phyloP scores from a whole-genome alignment of 192 early-diverging fungal genomes.

The Jimgerdemannia lactiflua region DNA sequence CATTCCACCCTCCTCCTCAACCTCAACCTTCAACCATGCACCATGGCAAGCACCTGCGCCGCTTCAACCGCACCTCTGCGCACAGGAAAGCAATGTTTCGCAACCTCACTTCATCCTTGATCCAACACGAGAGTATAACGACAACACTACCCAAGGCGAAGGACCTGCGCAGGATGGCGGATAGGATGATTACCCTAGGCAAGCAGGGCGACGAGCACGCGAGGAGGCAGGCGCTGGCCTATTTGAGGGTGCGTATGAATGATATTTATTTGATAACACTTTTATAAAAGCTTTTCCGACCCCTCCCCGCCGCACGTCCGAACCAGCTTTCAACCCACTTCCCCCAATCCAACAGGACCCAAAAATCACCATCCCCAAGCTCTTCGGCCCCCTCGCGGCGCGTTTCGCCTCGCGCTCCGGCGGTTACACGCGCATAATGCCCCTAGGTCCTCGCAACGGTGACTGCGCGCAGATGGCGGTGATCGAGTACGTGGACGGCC shows the following conservation, averaged over 20 bases:
- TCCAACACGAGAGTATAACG: constrained; percentile 86
- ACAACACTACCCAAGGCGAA: constrained; percentile 95
- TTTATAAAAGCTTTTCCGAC: not conserved
- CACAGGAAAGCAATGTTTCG: constrained; percentile 78
- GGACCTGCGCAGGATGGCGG: constrained; percentile 79
- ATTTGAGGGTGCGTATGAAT: constrained; percentile 42
- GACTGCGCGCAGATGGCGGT: constrained; percentile 89
- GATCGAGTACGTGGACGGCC: constrained; percentile 88
- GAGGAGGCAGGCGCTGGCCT: constrained; percentile 52
- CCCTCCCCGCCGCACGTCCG: no score
- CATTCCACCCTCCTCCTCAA: no score
- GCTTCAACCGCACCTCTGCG: constrained; percentile 58
- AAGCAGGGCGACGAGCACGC: constrained; percentile 69
- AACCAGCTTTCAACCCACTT: constrained; percentile 14
- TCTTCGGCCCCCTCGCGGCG: constrained; percentile 79
- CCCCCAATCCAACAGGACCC: constrained; percentile 49
- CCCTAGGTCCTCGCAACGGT: constrained; percentile 69
- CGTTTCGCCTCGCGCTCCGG: constrained; percentile 75
- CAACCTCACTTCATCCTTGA: constrained; percentile 81
- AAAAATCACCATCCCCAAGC: constrained; percentile 70
- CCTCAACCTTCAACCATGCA: no score
- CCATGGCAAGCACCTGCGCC: constrained; percentile 47
- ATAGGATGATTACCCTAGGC: constrained; percentile 84
- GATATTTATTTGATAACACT: not conserved
- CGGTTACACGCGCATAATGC: constrained; percentile 89